Evolutionary conservation across 1,284 basidiomycete species (phyloP), one percentile per base, ranked within the genome.

Genomic region (Agaricales sp.): DNA sequence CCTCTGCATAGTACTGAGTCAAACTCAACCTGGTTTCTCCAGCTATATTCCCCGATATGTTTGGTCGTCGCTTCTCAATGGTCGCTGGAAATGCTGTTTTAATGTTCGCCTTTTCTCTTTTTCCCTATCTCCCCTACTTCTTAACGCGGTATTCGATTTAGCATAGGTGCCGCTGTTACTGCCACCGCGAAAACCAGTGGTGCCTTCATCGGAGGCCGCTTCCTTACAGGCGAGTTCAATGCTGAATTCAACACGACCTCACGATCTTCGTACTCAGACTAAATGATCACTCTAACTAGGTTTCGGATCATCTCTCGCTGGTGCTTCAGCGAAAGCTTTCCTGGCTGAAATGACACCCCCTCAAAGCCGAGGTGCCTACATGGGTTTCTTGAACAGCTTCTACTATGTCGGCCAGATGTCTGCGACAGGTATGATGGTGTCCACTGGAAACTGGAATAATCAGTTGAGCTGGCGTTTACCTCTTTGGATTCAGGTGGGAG

Each of bases 381-480:
- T 78, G 49, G 76, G 76, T 4, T 67, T 76, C 50, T 58, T 73
- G 38, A 74, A 73, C 52, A 73, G 70, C 19, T 73, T 73, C 59
- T 77, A 68, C 58, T 77, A 77, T 56, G 66, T 77, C 41, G 76
- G 76, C 2, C 75, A 78, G 57, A 73, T 78, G 56, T 61, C 68
- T 26, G 68, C 67, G 1, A 63, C 64, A 12, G 77, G 77, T 12
- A 71, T 78, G 62, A 73, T 76, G 59, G 73, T 80, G 12, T 64
- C 74, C 0, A 74, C 74, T 12, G 75, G 73, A 16, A 66, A 62
- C 45, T 70, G 62, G 53, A 37, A 55, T 11, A 69, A 53, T 54
- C 63, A 73, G 19, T 62, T 66, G 60, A 68, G 74, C 8, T 78
- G 77, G 76, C 64, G 74, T 24, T 58, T 73, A 13, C 75, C 74